These are phyloP conservation scores for Populus euphratica DNA, from an alignment of 345 rosid species.

Conservation along the genomic window DNA sequence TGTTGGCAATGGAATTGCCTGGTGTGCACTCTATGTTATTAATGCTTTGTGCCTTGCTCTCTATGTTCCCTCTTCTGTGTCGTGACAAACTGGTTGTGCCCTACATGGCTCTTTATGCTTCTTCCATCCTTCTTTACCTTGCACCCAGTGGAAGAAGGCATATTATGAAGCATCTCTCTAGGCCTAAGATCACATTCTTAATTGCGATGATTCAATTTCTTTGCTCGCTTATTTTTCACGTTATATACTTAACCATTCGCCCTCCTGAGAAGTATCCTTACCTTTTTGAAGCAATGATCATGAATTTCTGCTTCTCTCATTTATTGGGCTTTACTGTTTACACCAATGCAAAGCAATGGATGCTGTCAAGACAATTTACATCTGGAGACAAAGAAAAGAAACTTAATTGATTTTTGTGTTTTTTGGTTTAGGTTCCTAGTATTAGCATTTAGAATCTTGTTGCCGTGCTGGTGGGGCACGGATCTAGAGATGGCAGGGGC, in stretches of 20 bases:
- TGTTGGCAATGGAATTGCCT: slow-evolving; percentile 61
- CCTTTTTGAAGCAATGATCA: slow-evolving; percentile 66
- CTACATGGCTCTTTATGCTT: slow-evolving; percentile 45
- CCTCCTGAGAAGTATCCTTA: slow-evolving; percentile 67
- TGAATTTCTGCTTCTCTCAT: slow-evolving; percentile 63
- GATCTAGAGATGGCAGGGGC: neutral
- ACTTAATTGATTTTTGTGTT: slow-evolving; percentile 27
- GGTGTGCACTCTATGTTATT: slow-evolving; percentile 42
- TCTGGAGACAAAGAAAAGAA: slow-evolving; percentile 43
- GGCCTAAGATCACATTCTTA: slow-evolving; percentile 12
- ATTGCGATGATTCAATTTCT: slow-evolving; percentile 34
- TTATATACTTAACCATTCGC: slow-evolving; percentile 44
- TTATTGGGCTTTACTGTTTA: slow-evolving; percentile 42
- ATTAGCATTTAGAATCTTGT: slow-evolving; percentile 1
- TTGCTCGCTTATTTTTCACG: slow-evolving; percentile 58
- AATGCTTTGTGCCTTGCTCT: slow-evolving; percentile 68
- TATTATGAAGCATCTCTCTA: slow-evolving; percentile 16
- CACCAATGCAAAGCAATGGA: slow-evolving; percentile 62
- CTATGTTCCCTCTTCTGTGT: slow-evolving; percentile 84
- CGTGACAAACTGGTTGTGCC: slow-evolving; percentile 77
- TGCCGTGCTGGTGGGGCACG: neutral
- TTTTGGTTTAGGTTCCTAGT: neutral
- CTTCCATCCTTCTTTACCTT: slow-evolving; percentile 47
- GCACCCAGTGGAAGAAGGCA: slow-evolving; percentile 34
- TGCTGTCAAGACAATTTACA: slow-evolving; percentile 28